Percentiles rank a stretch among this genome's conserved stretches.
phyloP scores from a whole-genome alignment of 2,329 filamentous ascomycete genomes.

The Ceratocystis smalleyi region DNA sequence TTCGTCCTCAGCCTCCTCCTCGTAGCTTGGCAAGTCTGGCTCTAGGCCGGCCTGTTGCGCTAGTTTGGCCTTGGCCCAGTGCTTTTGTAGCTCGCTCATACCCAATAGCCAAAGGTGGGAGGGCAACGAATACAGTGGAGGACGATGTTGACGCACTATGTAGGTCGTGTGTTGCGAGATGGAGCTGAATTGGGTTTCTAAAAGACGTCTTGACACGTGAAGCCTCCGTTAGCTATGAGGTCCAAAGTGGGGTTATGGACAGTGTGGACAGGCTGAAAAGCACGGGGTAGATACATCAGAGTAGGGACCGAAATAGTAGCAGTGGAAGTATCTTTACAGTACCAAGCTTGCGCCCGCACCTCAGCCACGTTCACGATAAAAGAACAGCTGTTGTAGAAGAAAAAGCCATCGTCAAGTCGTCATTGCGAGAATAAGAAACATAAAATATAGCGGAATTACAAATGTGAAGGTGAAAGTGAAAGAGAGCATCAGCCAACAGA shows the following conservation, averaged over 20 bases:
- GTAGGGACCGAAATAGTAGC: neutral
- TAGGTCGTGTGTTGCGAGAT: neutral
- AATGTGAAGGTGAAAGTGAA: neutral
- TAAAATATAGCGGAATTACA: neutral
- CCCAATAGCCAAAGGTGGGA: neutral
- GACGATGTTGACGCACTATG: neutral
- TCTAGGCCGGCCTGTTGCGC: constrained; percentile 32
- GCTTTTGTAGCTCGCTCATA: constrained; percentile 71
- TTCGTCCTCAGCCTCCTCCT: constrained; percentile 3
- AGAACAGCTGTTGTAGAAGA: neutral
- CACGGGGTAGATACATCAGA: neutral
- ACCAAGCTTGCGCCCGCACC: neutral
- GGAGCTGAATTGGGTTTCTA: neutral
- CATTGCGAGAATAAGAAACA: neutral
- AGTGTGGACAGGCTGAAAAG: neutral
- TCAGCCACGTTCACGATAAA: neutral
- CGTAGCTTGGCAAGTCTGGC: neutral
- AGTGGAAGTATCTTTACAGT: neutral
- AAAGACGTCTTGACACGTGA: neutral
- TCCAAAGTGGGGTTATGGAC: constrained; percentile 15
- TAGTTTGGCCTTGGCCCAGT: constrained; percentile 64
- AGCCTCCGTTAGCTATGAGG: constrained; percentile 6
- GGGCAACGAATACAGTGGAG: neutral
- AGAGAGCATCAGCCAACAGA: neutral
- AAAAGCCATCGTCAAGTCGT: constrained; percentile 5